A percentile compares a stretch with the other conserved stretches of the same genome.
Evolutionary conservation across 495 filamentous ascomycete species (phyloP).

Genomic region (Aspergillus avenaceus): DNA sequence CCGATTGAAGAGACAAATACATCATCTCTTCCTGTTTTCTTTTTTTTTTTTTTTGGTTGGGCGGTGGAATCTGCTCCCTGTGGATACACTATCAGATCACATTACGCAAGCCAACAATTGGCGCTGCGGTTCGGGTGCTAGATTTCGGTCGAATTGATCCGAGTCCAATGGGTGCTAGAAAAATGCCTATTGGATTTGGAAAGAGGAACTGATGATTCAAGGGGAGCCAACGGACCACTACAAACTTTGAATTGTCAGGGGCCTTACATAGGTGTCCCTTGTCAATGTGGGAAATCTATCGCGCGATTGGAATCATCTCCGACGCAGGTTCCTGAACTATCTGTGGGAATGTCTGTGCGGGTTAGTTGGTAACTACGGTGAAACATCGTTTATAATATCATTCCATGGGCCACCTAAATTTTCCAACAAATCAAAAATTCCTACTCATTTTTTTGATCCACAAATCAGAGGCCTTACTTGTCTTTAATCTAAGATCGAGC

Average conservation of each 20-base stretch:
- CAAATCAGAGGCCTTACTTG: background rate
- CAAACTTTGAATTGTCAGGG: background rate
- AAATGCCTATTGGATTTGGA: background rate
- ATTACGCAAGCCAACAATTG: constrained; percentile 11
- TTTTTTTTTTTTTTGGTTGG: background rate
- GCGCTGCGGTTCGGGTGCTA: background rate
- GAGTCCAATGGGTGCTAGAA: background rate
- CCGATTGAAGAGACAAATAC: background rate
- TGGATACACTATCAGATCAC: background rate
- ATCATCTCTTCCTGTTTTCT: constrained; percentile 2
- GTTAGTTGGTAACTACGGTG: background rate
- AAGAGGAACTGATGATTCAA: no score
- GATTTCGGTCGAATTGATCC: background rate
- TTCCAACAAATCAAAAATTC: background rate
- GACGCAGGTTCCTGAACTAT: constrained; percentile 1
- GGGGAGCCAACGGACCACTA: no score
- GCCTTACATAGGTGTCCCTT: no score
- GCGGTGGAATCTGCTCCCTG: constrained; percentile 1
- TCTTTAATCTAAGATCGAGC: no score
- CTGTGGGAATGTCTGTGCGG: background rate
- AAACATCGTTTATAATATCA: background rate
- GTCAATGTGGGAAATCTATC: background rate
- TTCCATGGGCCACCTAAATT: background rate
- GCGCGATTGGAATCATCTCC: background rate
- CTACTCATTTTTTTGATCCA: background rate